A percentile compares a stretch with the other conserved stretches of the same genome.
Conservation (phyloP, 2,329 filamentous ascomycete species). For the Fusarium citri region DNA sequence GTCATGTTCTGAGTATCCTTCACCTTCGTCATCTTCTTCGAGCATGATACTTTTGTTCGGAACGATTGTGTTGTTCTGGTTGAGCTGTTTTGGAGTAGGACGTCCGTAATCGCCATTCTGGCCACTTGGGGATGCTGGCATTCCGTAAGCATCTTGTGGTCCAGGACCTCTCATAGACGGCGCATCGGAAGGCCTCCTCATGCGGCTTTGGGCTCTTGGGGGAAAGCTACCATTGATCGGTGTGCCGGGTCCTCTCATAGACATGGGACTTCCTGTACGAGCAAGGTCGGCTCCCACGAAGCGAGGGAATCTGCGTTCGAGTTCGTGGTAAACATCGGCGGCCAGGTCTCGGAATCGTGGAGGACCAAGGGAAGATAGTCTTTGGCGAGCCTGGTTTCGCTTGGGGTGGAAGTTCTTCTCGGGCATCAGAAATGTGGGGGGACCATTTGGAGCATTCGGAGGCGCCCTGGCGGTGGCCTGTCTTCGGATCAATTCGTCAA, state of each 20-base stretch:
- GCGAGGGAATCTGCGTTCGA: conserved; percentile 88
- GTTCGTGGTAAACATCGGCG: conserved; percentile 94
- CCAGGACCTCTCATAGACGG: conserved; percentile 67
- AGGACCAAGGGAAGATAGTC: conserved; percentile 88
- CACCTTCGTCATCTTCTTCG: conserved; percentile 87
- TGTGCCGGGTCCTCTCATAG: conserved; percentile 71
- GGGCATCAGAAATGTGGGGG: conserved; percentile 83
- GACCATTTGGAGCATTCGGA: conserved; percentile 63
- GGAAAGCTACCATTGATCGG: conserved; percentile 69
- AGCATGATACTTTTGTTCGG: conserved; percentile 98
- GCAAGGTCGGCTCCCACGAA: conserved; percentile 78
- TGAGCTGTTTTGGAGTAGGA: conserved; percentile 86
- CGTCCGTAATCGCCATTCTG: conserved; percentile 75
- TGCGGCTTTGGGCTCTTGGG: conserved; percentile 64
- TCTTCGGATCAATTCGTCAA: conserved; percentile 90
- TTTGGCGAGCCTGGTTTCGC: conserved; percentile 96
- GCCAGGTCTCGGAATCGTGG: conserved; percentile 91
- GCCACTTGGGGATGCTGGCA: conserved; percentile 70
- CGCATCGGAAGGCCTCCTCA: conserved; percentile 70
- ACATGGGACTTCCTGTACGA: conserved; percentile 76
- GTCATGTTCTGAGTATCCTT: conserved; percentile 63
- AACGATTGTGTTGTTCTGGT: conserved; percentile 92
- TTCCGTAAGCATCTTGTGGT: conserved; percentile 59
- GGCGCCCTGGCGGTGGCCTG: conserved; percentile 73
- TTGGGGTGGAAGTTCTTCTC: conserved; percentile 94